Evolutionary conservation across 768 basidiomycete genomes (phyloP).

Genomic region (Dendrothele bispora): DNA sequence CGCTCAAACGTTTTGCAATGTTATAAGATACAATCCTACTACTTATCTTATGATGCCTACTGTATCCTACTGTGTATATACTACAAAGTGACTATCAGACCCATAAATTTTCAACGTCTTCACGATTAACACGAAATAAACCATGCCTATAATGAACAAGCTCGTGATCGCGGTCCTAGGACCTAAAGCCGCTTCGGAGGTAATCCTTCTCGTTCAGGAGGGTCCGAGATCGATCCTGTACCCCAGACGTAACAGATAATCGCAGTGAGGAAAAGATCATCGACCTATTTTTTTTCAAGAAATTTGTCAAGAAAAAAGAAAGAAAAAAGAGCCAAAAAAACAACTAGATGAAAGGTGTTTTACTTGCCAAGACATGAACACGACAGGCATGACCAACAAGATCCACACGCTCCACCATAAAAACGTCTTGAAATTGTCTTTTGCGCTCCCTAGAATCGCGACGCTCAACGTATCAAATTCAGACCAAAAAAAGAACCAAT

Average conservation of each 20-base stretch:
- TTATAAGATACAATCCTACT: too few relatives aligned
- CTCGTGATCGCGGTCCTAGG: conserved; percentile 58
- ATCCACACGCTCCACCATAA: conserved; percentile 55
- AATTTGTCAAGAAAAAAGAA: too few relatives aligned
- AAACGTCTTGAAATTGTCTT: conserved; percentile 16
- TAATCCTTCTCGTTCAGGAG: conserved; percentile 34
- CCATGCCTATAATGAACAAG: conserved; percentile 54
- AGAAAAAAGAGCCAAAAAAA: too few relatives aligned
- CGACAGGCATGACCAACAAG: conserved; percentile 47
- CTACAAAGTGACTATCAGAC: too few relatives aligned
- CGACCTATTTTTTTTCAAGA: too few relatives aligned
- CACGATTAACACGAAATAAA: conserved; percentile 64
- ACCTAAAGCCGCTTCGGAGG: conserved; percentile 39
- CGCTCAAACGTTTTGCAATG: too few relatives aligned
- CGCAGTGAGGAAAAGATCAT: conserved; percentile 64
- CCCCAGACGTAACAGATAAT: conserved; percentile 72
- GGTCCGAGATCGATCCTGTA: conserved; percentile 49
- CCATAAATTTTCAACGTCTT: conserved; percentile 64
- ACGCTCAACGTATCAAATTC: background rate
- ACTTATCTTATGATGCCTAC: too few relatives aligned
- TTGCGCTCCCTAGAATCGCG: conserved; percentile 30
- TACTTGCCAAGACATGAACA: conserved; percentile 57
- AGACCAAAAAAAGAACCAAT: background rate
- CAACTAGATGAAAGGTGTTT: too few relatives aligned
- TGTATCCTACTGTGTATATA: too few relatives aligned